phyloP scores from a whole-genome alignment of 805 yeast species.

The Saccharomycopsis oosterbeekiorum region DNA sequence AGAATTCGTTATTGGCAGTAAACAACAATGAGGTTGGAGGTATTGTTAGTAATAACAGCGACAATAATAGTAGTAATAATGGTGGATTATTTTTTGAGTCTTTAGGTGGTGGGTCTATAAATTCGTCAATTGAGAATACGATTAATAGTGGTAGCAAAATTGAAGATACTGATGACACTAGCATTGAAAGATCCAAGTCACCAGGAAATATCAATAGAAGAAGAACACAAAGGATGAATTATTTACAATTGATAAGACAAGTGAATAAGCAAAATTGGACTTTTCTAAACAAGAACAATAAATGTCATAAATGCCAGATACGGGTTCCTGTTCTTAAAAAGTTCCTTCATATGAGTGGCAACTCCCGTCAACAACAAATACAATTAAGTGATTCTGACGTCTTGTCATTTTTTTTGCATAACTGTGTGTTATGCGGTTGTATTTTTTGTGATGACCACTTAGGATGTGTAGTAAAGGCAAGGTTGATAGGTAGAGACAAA shows the following conservation, averaged over 20 bases:
- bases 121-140: neutral
- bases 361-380: neutral
- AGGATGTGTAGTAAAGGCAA: neutral
- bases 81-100: neutral
- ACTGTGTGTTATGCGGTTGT: neutral
- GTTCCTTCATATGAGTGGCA: neutral
- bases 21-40: neutral
- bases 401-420: neutral
- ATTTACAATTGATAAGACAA: neutral
- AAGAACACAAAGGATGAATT: neutral
- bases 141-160: neutral
- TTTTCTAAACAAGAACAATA: neutral
- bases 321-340: neutral
- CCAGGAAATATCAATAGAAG: neutral
- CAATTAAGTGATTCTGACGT: neutral
- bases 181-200: neutral
- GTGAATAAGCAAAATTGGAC: neutral
- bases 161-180: neutral
- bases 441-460: neutral
- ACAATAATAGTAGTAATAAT: neutral
- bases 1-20: neutral
- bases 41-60: neutral
- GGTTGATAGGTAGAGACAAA: neutral
- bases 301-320: neutral
- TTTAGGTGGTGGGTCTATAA: neutral